A percentile compares a stretch with the other conserved stretches of the same genome.
These are phyloP conservation scores for Pleoardoris graminearum DNA, from an alignment of 2,329 filamentous ascomycete species.

Conservation along the genomic window DNA sequence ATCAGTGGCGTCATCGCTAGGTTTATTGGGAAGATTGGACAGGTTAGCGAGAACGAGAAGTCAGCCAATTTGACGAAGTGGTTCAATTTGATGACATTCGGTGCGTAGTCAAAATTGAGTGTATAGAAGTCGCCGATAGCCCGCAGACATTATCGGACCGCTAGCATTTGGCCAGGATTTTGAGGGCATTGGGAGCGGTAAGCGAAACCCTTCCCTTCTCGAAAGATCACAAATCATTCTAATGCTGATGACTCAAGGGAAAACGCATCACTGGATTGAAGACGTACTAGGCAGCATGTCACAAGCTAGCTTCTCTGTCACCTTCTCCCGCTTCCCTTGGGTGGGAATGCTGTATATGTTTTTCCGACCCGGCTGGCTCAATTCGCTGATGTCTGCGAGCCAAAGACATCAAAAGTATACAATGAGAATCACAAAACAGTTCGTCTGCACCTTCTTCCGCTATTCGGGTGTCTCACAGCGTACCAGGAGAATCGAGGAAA, in stretches of 20 bases:
- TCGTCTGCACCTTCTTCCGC: too few relatives aligned
- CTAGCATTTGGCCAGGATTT: conserved; percentile 57
- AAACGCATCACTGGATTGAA: conserved; percentile 38
- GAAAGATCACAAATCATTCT: not conserved
- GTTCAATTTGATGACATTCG: conserved; percentile 23
- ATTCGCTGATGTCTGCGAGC: not conserved
- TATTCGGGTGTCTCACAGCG: not conserved
- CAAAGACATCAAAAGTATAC: conserved; percentile 1
- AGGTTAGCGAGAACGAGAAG: not conserved
- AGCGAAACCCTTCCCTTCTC: not conserved
- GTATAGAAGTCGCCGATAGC: too few relatives aligned
- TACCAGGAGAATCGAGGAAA: too few relatives aligned
- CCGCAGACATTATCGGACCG: conserved; percentile 46
- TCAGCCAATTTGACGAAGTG: conserved; percentile 9
- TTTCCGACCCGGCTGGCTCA: conserved; percentile 6
- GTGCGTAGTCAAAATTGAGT: too few relatives aligned
- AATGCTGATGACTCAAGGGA: not conserved
- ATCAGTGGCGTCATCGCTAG: not conserved
- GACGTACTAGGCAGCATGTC: conserved; percentile 27
- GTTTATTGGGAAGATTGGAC: conserved; percentile 6
- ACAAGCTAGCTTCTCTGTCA: conserved; percentile 15
- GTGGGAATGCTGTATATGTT: conserved; percentile 16
- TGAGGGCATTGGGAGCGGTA: conserved; percentile 10
- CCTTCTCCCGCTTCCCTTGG: conserved; percentile 22
- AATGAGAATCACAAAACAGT: too few relatives aligned